Conservation (phyloP, 805 yeast genomes). For the Peterozyma xylosa region DNA sequence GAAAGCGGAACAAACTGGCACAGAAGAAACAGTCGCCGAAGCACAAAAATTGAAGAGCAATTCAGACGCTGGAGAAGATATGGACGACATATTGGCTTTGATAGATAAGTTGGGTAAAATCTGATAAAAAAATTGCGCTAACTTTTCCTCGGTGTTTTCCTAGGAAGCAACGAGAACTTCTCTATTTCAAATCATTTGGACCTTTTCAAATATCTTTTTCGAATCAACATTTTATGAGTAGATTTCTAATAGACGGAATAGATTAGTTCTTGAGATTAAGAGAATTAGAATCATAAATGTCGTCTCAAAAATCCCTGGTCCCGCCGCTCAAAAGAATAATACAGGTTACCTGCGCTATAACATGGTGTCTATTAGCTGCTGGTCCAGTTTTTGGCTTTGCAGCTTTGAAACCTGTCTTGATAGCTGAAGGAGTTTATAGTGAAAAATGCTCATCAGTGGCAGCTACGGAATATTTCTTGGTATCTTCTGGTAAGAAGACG, state of each 20-base stretch:
- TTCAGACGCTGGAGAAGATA: slow-evolving; percentile 10
- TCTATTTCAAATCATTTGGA: too few relatives aligned
- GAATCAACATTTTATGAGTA: too few relatives aligned
- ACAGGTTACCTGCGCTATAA: slow-evolving; percentile 67
- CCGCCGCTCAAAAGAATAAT: slow-evolving; percentile 24
- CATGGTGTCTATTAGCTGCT: slow-evolving; percentile 87
- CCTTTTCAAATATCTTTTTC: too few relatives aligned
- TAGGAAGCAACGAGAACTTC: too few relatives aligned
- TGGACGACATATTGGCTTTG: slow-evolving; percentile 16
- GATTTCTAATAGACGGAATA: too few relatives aligned
- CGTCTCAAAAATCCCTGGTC: neutral
- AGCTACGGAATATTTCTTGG: slow-evolving; percentile 31
- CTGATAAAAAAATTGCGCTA: slow-evolving; percentile 5
- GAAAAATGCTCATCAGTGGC: slow-evolving; percentile 20
- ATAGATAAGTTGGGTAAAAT: slow-evolving; percentile 22
- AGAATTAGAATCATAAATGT: too few relatives aligned
- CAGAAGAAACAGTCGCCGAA: neutral
- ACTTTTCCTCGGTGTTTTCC: too few relatives aligned
- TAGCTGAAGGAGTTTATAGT: slow-evolving; percentile 69
- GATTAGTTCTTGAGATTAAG: too few relatives aligned
- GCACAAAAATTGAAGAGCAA: slow-evolving; percentile 6
- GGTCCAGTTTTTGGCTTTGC: slow-evolving; percentile 96
- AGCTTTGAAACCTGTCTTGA: slow-evolving; percentile 79
- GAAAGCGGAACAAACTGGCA: slow-evolving; percentile 1
- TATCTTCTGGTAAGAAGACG: neutral